These are phyloP conservation scores for Podospora pseudocomata DNA, from an alignment of 495 filamentous ascomycete species.

Conservation along the genomic window DNA sequence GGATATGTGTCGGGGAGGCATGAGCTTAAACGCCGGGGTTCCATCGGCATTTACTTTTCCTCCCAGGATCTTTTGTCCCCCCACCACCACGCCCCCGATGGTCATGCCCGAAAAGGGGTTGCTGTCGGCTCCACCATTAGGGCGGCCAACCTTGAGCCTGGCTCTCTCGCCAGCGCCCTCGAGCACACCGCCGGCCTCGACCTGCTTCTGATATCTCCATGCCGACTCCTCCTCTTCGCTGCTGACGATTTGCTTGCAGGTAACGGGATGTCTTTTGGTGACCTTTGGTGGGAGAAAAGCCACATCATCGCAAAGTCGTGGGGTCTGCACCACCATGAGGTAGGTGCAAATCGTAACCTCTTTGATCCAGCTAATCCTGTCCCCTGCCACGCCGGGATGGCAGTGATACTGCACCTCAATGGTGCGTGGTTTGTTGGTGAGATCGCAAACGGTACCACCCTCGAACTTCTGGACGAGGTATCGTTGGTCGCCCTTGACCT, in stretches of 20 bases:
- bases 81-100: constrained; percentile 52
- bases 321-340: constrained; percentile 90
- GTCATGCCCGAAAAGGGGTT: constrained; percentile 34
- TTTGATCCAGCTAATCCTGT: constrained; percentile 92
- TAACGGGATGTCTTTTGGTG: constrained; percentile 71
- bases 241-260: constrained; percentile 67
- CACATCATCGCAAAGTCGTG: constrained; percentile 85
- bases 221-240: constrained; percentile 50
- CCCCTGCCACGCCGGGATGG: constrained; percentile 65
- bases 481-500: constrained; percentile 75
- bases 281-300: constrained; percentile 86
- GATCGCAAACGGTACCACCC: constrained; percentile 85
- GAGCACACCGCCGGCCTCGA: constrained; percentile 52
- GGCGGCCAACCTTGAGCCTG: constrained; percentile 10
- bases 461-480: constrained; percentile 87
- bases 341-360: constrained; percentile 92
- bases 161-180: constrained; percentile 40
- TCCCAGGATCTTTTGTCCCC: constrained; percentile 49
- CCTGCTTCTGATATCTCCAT: constrained; percentile 55
- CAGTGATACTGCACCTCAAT: constrained; percentile 95
- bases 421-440: constrained; percentile 78
- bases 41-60: constrained; percentile 34
- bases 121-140: background rate
- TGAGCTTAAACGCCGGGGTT: constrained; percentile 31
- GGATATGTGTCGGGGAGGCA: constrained; percentile 36